These are phyloP conservation scores for Colletotrichum incanum DNA, from an alignment of 2,329 filamentous ascomycete genomes.

Conservation along the genomic window DNA sequence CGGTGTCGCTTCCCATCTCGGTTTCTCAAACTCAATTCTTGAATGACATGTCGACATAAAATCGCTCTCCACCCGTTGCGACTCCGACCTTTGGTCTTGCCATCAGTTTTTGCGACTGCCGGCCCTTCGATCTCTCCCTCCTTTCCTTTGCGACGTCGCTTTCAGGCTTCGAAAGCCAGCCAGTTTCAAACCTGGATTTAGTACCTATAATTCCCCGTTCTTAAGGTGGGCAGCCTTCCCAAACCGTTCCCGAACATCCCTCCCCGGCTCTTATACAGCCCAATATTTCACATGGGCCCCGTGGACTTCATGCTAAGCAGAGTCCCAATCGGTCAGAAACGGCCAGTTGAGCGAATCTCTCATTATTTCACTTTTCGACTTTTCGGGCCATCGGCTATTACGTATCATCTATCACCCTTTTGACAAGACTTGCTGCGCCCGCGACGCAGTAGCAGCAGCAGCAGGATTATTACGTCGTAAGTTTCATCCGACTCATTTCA, in stretches of 20 bases:
- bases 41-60: constrained; percentile 36
- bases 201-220: constrained; percentile 30
- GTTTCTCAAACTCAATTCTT: constrained; percentile 20
- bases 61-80: constrained; percentile 18
- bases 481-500: constrained; percentile 33
- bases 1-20: constrained; percentile 32
- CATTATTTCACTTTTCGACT: constrained; percentile 14
- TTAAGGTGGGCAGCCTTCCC: constrained; percentile 36
- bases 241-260: constrained; percentile 35
- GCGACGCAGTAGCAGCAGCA: constrained; percentile 24
- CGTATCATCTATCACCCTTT: constrained; percentile 5
- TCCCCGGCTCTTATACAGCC: constrained; percentile 28
- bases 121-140: constrained; percentile 3
- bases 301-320: constrained; percentile 30
- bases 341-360: constrained; percentile 20
- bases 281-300: constrained; percentile 4
- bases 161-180: constrained; percentile 34
- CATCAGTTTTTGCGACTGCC: constrained; percentile 26
- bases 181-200: constrained; percentile 31
- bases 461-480: constrained; percentile 26
- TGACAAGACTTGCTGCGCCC: constrained; percentile 21
- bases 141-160: constrained; percentile 25
- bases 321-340: constrained; percentile 18
- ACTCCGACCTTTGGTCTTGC: constrained; percentile 10
- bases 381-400: constrained; percentile 19